phyloP scores from a whole-genome alignment of 208 protist genomes.

The Borovskyia barvae region DNA sequence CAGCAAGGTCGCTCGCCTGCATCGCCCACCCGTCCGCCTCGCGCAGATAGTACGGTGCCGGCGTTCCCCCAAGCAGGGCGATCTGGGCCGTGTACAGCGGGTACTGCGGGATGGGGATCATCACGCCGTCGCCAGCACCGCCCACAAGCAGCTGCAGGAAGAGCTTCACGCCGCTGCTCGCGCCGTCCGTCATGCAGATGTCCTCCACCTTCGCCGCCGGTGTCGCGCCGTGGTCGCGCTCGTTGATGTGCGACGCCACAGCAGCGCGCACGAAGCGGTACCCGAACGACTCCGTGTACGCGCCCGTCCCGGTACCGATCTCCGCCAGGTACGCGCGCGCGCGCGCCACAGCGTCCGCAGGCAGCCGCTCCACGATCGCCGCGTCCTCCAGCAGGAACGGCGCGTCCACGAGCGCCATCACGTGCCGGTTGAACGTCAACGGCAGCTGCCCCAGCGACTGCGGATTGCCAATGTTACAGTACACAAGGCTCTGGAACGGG shows the following conservation, averaged over 20 bases:
- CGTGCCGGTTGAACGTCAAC: conserved; percentile 96
- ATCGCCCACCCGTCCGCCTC: conserved; percentile 93
- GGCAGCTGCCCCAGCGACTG: conserved; percentile 96
- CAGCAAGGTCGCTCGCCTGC: conserved; percentile 58
- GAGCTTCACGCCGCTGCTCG: conserved; percentile 89
- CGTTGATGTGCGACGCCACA: conserved; percentile 94
- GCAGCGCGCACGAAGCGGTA: conserved; percentile 79
- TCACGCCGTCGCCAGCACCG: conserved; percentile 68
- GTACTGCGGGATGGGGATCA: conserved; percentile 99
- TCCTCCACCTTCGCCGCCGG: conserved; percentile 37
- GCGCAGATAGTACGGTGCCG: conserved; percentile 94
- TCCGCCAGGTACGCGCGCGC: conserved; percentile 70
- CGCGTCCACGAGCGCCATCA: conserved; percentile 79
- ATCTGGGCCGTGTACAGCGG: conserved; percentile 99
- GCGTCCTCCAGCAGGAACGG: conserved; percentile 70
- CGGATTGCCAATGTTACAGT: conserved; percentile 99
- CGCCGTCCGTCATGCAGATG: conserved; percentile 97
- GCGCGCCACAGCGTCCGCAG: conserved; percentile 88
- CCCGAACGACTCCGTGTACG: conserved; percentile 96
- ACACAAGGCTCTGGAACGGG: conserved; percentile 89
- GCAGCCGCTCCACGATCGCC: conserved; percentile 52
- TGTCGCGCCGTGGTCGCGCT: conserved; percentile 82
- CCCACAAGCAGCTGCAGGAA: conserved; percentile 84
- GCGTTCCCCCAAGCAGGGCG: conserved; percentile 87
- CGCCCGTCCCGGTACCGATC: conserved; percentile 81